Evolutionary conservation across 108 stramenopile genomes (phyloP).

Genomic region (Fistulifera pelliculosa): DNA sequence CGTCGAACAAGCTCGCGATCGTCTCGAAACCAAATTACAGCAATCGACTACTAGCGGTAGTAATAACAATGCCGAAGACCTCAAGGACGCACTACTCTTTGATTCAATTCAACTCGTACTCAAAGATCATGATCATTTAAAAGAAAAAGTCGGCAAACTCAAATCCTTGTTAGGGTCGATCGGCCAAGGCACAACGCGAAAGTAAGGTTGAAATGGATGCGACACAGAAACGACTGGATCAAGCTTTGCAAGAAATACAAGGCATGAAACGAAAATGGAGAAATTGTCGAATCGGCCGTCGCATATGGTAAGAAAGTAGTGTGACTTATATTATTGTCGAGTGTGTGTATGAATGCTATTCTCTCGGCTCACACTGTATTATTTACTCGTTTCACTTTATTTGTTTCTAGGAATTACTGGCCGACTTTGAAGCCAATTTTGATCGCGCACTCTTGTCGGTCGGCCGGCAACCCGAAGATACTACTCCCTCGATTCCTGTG

Average conservation of each 20-base stretch:
- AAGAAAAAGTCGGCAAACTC: slow-evolving; percentile 73
- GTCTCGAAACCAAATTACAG: too few species aligned
- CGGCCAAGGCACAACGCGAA: slow-evolving; percentile 82
- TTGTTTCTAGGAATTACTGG: slow-evolving; percentile 43
- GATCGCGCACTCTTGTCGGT: slow-evolving; percentile 59
- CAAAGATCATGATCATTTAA: slow-evolving; percentile 59
- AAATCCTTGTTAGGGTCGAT: slow-evolving; percentile 77
- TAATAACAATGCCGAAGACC: too few species aligned
- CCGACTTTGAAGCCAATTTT: slow-evolving; percentile 87
- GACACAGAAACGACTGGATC: slow-evolving; percentile 39
- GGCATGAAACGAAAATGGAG: slow-evolving; percentile 59
- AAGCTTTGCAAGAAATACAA: slow-evolving; percentile 44
- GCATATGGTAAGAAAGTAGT: slow-evolving; percentile 29
- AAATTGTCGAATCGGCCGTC: slow-evolving; percentile 69
- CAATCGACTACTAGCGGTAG: too few species aligned
- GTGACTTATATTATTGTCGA: neutral
- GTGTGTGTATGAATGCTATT: neutral
- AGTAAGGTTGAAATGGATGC: slow-evolving; percentile 65
- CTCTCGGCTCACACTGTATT: too few species aligned
- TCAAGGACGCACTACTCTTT: too few species aligned
- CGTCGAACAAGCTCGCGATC: too few species aligned
- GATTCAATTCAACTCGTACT: too few species aligned
- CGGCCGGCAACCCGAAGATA: too few species aligned
- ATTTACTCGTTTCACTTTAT: slow-evolving; percentile 17
- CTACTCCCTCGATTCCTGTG: too few species aligned